Conservation (phyloP, 192 early-diverging fungal genomes). For the Neocallimastix lanati region DNA sequence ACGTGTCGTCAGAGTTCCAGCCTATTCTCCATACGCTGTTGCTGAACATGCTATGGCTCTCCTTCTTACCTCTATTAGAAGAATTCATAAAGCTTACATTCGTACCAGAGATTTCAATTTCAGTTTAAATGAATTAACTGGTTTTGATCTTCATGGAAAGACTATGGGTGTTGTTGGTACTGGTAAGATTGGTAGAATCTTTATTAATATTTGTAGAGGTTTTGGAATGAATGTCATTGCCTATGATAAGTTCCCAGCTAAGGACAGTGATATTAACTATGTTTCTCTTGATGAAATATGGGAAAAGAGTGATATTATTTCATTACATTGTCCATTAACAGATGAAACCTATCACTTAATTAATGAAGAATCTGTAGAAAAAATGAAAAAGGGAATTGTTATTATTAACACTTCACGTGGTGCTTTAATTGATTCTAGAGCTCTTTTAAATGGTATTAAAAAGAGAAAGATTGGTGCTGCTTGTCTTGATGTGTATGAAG, state of each 20-base stretch:
- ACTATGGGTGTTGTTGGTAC: conserved; percentile 24
- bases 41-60: conserved; percentile 24
- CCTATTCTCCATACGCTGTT: conserved; percentile 24
- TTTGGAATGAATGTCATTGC: conserved; percentile 23
- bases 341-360: conserved; percentile 20
- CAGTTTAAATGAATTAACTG: conserved; percentile 17
- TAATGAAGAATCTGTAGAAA: conserved; percentile 11
- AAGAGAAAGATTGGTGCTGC: conserved; percentile 15
- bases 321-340: conserved; percentile 19
- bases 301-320: conserved; percentile 14
- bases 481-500: conserved; percentile 33
- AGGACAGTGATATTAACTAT: conserved; percentile 13
- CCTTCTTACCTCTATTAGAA: conserved; percentile 18
- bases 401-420: conserved; percentile 25
- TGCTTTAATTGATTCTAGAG: conserved; percentile 16
- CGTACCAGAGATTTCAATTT: conserved; percentile 16
- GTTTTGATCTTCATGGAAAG: conserved; percentile 26
- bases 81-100: conserved; percentile 12
- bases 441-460: conserved; percentile 18
- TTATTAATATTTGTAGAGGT: conserved; percentile 21
- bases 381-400: conserved; percentile 21
- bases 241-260: conserved; percentile 19
- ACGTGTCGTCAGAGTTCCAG: conserved; percentile 21
- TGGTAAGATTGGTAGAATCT: conserved; percentile 23
- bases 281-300: conserved; percentile 16